Evolutionary conservation across 768 basidiomycete species (phyloP), one percentile per base, ranked within the genome.

Genomic region (Phanerochaete carnosa): DNA sequence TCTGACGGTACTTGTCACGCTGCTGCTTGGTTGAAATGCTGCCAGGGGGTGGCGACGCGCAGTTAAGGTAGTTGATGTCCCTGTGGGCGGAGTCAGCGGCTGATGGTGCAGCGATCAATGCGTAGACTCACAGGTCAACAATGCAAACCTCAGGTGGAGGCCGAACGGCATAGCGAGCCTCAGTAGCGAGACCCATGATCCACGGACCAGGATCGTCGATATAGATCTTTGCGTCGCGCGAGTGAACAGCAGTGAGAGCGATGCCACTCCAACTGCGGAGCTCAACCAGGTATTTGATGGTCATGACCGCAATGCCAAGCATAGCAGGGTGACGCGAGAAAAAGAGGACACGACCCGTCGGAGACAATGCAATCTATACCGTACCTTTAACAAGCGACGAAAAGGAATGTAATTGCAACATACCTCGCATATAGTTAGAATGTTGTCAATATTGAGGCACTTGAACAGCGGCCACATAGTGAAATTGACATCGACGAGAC

Each of bases 391-490:
- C 33, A 16, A 15, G 1, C 23, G 50, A 2, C 15, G 15, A 30
- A 8, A 15, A 32, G n/a, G 19, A 45, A 22, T 19, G 11, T 33
- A 47, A 54, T 53, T 47, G 66, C 46, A 16, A 61, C 72, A 3
- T 66, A 90, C 91, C 82, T 98, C 95, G 69, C 93, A 94, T 59
- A 93, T 88, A 7, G 92, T 94, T 62, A 98, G 76, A 62, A 98
- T 90, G 66, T 96, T 95, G 71, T 97, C 95, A 58, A 96, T 85
- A 67, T 94, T 94, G 61, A 98, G 74, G 61, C 89, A 90, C 71
- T 94, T 90, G 81, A 98, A 97, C 53, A 98, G 70, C 1, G 95
- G 95, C 94, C 94, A 98, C 85, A 97, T 92, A 39, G 94, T 94
- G 70, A 95, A 95, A 74, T 96, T 95, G 69, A 94, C 92, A 65